These are phyloP conservation scores for Aureobasidium subglaciale DNA, from an alignment of 2,329 filamentous ascomycete species.

Conservation along the genomic window DNA sequence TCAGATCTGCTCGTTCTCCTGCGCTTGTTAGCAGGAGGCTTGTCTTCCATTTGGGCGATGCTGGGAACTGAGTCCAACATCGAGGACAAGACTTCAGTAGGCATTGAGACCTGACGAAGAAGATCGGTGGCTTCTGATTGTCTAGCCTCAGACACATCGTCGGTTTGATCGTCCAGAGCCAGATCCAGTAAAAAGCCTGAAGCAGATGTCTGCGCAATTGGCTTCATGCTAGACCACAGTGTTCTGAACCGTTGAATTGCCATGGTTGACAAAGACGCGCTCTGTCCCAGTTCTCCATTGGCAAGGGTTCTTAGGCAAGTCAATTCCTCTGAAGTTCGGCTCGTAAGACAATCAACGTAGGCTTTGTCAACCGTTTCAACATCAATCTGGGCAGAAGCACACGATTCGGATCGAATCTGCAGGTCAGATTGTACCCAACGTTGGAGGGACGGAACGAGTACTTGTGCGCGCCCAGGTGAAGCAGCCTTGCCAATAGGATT, in stretches of 20 bases:
- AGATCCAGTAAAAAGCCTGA: slow-evolving; percentile 58
- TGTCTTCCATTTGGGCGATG: slow-evolving; percentile 63
- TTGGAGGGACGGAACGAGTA: slow-evolving; percentile 67
- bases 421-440: slow-evolving; percentile 54
- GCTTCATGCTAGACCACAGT: slow-evolving; percentile 67
- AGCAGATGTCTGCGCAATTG: slow-evolving; percentile 51
- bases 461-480: slow-evolving; percentile 63
- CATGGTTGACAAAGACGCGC: slow-evolving; percentile 51
- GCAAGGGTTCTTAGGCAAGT: slow-evolving; percentile 47
- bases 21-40: slow-evolving; percentile 68
- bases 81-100: slow-evolving; percentile 61
- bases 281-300: slow-evolving; percentile 32
- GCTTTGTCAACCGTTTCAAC: slow-evolving; percentile 44
- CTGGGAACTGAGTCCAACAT: slow-evolving; percentile 71
- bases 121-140: slow-evolving; percentile 60
- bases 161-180: slow-evolving; percentile 40
- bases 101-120: slow-evolving; percentile 64
- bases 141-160: slow-evolving; percentile 31
- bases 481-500: slow-evolving; percentile 66
- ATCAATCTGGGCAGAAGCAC: slow-evolving; percentile 43
- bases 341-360: slow-evolving; percentile 46
- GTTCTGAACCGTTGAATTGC: slow-evolving; percentile 63
- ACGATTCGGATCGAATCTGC: slow-evolving; percentile 45
- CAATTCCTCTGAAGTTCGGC: slow-evolving; percentile 53
- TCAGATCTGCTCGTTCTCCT: slow-evolving; percentile 71